Evolutionary conservation across 257 asterid species (phyloP), one percentile per base, ranked within the genome.

Genomic region (Ehretia macrophylla): DNA sequence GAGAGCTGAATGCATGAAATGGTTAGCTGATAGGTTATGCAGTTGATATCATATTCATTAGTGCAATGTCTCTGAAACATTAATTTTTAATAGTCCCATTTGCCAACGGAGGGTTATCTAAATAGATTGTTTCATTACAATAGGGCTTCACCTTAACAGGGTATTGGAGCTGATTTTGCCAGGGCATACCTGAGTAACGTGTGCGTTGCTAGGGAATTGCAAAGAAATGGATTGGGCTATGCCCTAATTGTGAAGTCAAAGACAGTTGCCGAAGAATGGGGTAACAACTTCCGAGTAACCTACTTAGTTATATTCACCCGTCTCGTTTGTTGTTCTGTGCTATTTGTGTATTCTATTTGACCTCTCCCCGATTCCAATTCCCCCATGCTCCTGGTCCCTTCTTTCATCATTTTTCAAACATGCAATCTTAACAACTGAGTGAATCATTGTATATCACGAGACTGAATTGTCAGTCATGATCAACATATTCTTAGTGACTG

Each of bases 131-230:
- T 16, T 9, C 27, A 66, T 59, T 37, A 63, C 62, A 61, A 65
- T 35, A 47, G 69, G 55, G 12, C 48, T 68, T 58, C 68, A 68
- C 70, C 53, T 73, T 6, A 51, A 75, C 82, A 92, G 95, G 97
- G 88, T 69, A 79, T 84, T 52, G 95, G 93, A 67, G 85, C 90
- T 60, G 95, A 92, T 76, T 85, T 84, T 78, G 95, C 92, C 0
- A 84, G 98, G 76, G 98, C 95, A 22, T 88, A 92, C 76, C 76
- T 92, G 54, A 84, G 90, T 72, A 88, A 88, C 52, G 95, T 92
- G 56, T 88, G 95, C 60, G 97, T 88, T 64, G 98, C 98, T 46
- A 68, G 71, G 47, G 98, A 92, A 73, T 70, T 88, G 69, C 95
- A 79, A 3, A 82, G 95, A 64, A 85, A 84, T 64, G 97, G 97